Percentiles rank a stretch among this genome's conserved stretches.
Conservation (phyloP, 495 filamentous ascomycete genomes). For the Sphaerosporella brunnea region DNA sequence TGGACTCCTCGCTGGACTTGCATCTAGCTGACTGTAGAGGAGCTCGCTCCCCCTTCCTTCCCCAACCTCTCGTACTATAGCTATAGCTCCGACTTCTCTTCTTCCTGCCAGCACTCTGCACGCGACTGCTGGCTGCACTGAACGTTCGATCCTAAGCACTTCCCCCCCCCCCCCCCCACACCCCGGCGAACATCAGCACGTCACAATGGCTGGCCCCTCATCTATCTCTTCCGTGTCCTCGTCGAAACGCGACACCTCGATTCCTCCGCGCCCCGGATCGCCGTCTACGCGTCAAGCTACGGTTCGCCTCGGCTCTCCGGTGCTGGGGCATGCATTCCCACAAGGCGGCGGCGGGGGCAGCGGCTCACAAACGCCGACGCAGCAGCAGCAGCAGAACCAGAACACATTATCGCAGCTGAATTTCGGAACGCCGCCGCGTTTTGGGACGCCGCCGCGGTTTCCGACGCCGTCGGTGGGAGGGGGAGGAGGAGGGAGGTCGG, state of each 20-base stretch:
- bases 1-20: too few relatives aligned
- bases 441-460: slow-evolving; percentile 38
- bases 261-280: slow-evolving; percentile 9
- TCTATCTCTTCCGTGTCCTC: slow-evolving; percentile 2
- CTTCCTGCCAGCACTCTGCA: too few relatives aligned
- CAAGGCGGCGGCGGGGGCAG: neutral
- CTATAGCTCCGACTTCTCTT: too few relatives aligned
- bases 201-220: neutral
- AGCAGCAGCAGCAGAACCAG: too few relatives aligned
- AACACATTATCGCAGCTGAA: slow-evolving; percentile 23
- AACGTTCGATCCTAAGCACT: too few relatives aligned
- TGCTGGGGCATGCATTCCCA: slow-evolving; percentile 16
- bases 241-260: neutral
- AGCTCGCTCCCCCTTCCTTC: too few relatives aligned
- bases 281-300: slow-evolving; percentile 22
- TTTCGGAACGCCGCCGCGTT: slow-evolving; percentile 34
- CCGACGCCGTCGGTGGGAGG: slow-evolving; percentile 39
- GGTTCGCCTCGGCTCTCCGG: slow-evolving; percentile 22
- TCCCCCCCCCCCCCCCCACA: neutral
- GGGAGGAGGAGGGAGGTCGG: too few relatives aligned
- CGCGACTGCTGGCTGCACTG: too few relatives aligned
- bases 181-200: neutral
- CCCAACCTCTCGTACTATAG: too few relatives aligned
- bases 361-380: slow-evolving; percentile 8
- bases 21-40: too few relatives aligned